Base-by-base conservation (phyloP, 768 basidiomycete species). In the Dentipellis fragilis region DNA sequence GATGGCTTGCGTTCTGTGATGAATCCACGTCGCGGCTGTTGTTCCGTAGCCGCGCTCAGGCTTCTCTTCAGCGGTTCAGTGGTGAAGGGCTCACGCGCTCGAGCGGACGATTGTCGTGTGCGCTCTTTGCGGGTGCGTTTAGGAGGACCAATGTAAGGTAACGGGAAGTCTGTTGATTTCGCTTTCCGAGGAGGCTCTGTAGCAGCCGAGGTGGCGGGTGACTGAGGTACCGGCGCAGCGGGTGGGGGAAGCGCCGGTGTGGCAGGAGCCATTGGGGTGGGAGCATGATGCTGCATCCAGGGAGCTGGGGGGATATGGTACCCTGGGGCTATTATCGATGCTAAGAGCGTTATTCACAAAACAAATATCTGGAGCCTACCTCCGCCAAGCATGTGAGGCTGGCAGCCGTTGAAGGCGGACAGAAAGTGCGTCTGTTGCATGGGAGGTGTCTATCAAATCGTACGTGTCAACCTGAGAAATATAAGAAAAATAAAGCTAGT, bases 101-200 rank as follows among this genome's bases (percentile, higher is more conserved):
- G 42, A 45, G 11, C 42, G 42, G 42, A 17, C 8, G 54, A 54
- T 63, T 76, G 77, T 58, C 70, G 75, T 55, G 71, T 64, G n/a
- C 45, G 9, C 5, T 37, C 40, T 23, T 59, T 59, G 42, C 60
- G 58, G 35, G 38, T 49, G n/a, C 67, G 67, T 49, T 70, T 66
- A 14, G 64, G 71, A 3, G 71, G 69, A 4, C 73, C 73, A 35
- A 73, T 65, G 50, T 73, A 73, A 11, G 68, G 38, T 16, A 69
- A 66, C 5, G 64, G 72, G 50, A 67, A 64, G 46, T 72, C 72
- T 9, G 65, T 55, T 0, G 71, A 71, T 50, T 64, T 64, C 1
- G 67, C 69, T 21, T 62, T 65, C 46, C 37, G 60, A 5, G 39
- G 62, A 7, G 49, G 54, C 14, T 54, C 42, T 9, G 6, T 11